These are phyloP conservation scores for Endotrypanum monterogeii DNA, from an alignment of 208 protist species.

Conservation along the genomic window DNA sequence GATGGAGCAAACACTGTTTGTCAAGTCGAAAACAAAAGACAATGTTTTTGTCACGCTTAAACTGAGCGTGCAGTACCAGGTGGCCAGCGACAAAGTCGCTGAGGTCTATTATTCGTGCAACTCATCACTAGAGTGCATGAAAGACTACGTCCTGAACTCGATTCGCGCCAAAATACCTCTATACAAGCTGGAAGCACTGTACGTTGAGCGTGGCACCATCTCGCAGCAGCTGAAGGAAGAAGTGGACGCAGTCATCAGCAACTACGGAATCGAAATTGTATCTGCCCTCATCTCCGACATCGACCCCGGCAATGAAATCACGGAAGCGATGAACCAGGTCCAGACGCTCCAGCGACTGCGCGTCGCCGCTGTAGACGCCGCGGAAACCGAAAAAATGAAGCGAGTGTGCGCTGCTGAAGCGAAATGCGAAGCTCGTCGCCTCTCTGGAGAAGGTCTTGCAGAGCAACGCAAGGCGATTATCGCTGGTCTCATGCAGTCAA, in stretches of 20 bases:
- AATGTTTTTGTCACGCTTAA: conserved; percentile 79
- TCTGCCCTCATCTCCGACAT: conserved; percentile 80
- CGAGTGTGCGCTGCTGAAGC: conserved; percentile 78
- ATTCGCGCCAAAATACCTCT: conserved; percentile 69
- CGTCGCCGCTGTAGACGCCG: conserved; percentile 75
- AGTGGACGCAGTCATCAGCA: conserved; percentile 52
- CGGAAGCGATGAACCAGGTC: conserved; percentile 76
- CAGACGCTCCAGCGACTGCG: conserved; percentile 71
- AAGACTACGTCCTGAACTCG: conserved; percentile 72
- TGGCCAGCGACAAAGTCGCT: conserved; percentile 39
- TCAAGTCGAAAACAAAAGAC: conserved; percentile 87
- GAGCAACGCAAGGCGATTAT: conserved; percentile 79
- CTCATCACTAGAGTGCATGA: conserved; percentile 48
- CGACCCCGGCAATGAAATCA: conserved; percentile 56
- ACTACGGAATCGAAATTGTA: conserved; percentile 77
- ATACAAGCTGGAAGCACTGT: conserved; percentile 83
- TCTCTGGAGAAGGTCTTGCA: conserved; percentile 58
- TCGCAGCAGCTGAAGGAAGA: conserved; percentile 74
- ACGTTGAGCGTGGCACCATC: conserved; percentile 75
- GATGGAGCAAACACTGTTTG: conserved; percentile 34
- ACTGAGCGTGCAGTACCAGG: conserved; percentile 64
- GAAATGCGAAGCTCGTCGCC: conserved; percentile 56
- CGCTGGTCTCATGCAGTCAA: conserved; percentile 55
- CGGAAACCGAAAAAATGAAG: conserved; percentile 73
- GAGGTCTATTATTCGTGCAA: conserved; percentile 50